Evolutionary conservation across 1,139 yeast genomes (phyloP).

Genomic region (Scheffersomyces segobiensis): DNA sequence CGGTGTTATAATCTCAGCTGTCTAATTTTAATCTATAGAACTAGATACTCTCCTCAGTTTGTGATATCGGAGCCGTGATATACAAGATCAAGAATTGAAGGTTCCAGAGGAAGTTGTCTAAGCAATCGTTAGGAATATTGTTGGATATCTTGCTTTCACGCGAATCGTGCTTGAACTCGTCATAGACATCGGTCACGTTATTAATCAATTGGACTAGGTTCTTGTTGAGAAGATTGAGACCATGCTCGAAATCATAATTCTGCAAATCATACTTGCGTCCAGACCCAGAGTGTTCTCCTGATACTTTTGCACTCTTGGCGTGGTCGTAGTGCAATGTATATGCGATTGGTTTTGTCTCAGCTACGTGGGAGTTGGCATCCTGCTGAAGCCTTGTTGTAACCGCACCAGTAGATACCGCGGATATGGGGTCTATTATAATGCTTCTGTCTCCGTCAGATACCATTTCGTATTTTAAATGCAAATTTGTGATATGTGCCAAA

Average conservation of each 20-base stretch:
- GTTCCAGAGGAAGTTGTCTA: conserved; percentile 46
- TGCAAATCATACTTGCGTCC: conserved; percentile 12
- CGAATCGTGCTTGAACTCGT: conserved; percentile 14
- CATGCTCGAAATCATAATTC: conserved; percentile 36
- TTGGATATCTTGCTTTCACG: conserved; percentile 12
- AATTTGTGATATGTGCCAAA: conserved; percentile 27
- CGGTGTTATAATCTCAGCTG: no score
- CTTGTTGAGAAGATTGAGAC: conserved; percentile 32
- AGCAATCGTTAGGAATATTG: conserved; percentile 39
- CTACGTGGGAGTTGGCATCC: conserved; percentile 2
- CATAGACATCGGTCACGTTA: conserved; percentile 20
- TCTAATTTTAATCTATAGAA: neutral
- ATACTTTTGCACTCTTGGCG: conserved; percentile 20
- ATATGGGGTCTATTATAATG: conserved; percentile 27
- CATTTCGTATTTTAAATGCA: conserved; percentile 32
- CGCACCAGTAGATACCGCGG: conserved; percentile 11
- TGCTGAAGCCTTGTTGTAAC: neutral
- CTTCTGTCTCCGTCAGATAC: conserved; percentile 22
- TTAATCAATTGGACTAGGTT: conserved; percentile 30
- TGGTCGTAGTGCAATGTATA: conserved; percentile 34
- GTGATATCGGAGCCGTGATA: conserved; percentile 29
- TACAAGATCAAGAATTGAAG: conserved; percentile 38
- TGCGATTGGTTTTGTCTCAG: neutral
- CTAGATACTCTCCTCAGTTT: neutral
- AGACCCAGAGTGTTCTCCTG: conserved; percentile 9